phyloP scores from a whole-genome alignment of 1,284 basidiomycete species.

The Puccinia novopanici region DNA sequence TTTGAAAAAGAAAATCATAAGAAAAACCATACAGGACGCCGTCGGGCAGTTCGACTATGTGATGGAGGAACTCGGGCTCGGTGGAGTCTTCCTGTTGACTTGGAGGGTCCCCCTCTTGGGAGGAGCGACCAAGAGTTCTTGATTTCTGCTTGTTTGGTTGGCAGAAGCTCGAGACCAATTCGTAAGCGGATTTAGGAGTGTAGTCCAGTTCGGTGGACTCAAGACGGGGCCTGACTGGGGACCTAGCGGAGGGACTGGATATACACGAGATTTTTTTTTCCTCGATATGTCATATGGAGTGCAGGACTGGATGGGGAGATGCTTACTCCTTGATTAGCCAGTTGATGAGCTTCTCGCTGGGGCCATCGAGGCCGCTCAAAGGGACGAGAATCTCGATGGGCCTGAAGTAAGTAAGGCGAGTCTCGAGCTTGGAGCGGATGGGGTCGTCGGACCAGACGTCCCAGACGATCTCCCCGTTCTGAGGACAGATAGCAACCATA shows the following conservation, averaged over 20 bases:
- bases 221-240: slow-evolving; percentile 18
- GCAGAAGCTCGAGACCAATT: slow-evolving; percentile 31
- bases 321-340: slow-evolving; percentile 48
- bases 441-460: slow-evolving; percentile 34
- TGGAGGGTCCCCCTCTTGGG: background rate
- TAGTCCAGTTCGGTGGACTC: slow-evolving; percentile 29
- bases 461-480: slow-evolving; percentile 39
- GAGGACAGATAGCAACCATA: slow-evolving; percentile 42
- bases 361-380: slow-evolving; percentile 52
- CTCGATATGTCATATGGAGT: background rate
- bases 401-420: slow-evolving; percentile 18
- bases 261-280: background rate
- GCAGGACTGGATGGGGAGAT: background rate
- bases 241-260: background rate
- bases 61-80: slow-evolving; percentile 23
- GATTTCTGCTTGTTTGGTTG: slow-evolving; percentile 8
- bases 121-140: background rate
- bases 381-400: slow-evolving; percentile 39
- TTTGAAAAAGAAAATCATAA: background rate
- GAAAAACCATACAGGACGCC: slow-evolving; percentile 26
- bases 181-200: slow-evolving; percentile 17
- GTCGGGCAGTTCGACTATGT: slow-evolving; percentile 39
- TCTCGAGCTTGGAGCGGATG: slow-evolving; percentile 32
- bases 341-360: slow-evolving; percentile 55
- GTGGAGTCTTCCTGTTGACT: background rate